Conservation (phyloP, 192 early-diverging fungal genomes). For the Backusella morwellensis region DNA sequence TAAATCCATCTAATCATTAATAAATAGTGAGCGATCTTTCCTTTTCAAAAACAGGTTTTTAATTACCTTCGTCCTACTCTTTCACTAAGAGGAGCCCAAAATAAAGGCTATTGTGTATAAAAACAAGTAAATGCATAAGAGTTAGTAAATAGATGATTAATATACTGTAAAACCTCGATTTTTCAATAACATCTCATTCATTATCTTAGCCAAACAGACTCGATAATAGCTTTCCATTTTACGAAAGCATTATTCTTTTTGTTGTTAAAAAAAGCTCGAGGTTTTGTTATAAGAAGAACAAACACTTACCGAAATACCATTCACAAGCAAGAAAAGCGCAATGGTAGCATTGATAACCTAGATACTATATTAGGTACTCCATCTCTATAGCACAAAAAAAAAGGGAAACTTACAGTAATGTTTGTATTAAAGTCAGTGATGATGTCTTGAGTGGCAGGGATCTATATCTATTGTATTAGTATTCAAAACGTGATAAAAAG, state of each 20-base stretch:
- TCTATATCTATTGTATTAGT: not conserved
- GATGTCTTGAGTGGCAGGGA: slow-evolving; percentile 16
- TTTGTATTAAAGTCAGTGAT: slow-evolving; percentile 14
- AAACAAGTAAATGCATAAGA: not conserved
- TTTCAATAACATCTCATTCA: not conserved
- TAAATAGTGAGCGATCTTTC: not conserved
- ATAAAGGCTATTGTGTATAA: slow-evolving; percentile 13
- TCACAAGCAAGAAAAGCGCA: slow-evolving; percentile 17
- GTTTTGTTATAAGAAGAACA: not conserved
- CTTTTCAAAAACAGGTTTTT: not conserved
- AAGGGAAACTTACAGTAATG: slow-evolving; percentile 3
- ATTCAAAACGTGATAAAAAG: not conserved
- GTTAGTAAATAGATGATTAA: not conserved
- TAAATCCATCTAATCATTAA: slow-evolving; percentile 32
- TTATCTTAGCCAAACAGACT: too few species aligned
- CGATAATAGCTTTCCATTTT: not conserved
- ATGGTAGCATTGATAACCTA: slow-evolving; percentile 28
- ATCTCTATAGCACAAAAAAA: not conserved
- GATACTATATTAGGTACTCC: not conserved
- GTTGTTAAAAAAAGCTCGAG: not conserved
- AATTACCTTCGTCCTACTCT: slow-evolving; percentile 23
- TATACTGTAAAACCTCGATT: not conserved
- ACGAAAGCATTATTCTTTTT: not conserved
- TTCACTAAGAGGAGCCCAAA: slow-evolving; percentile 29
- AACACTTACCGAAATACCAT: slow-evolving; percentile 3